Evolutionary conservation across 257 asterid species (phyloP), one percentile per base, ranked within the genome.

Genomic region (Solanum tacnaense): DNA sequence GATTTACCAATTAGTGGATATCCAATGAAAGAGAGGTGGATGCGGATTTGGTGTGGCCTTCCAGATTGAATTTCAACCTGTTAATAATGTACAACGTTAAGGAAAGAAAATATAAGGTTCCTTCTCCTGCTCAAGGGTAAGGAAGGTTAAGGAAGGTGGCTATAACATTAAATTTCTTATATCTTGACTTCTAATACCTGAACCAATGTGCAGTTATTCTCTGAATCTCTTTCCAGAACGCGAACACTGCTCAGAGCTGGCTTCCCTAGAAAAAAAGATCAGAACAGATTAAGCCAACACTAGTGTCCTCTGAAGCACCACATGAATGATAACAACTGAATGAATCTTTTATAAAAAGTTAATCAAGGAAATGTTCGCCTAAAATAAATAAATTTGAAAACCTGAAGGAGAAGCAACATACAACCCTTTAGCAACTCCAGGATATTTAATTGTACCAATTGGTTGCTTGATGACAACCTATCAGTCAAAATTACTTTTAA

Each of bases 41-140:
- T 96, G 86, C 98, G 98, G 78, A 97, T 97, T 89, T 97, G 99
- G 91, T 97, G 99, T 25, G 99, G 98, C 92, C 99, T 96, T 87
- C 99, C 99, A 65, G 99, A 94, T 89, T 96, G 96, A 90, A 97
- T 97, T 89, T 96, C 98, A 86, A 95, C 98, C 98, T 96, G 89
- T 84, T 27, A 11, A 67, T 74, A 89, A 67, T 58, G 52, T 58
- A 65, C 83, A 86, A 83, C 20, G 7, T 25, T 39, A 20, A 84
- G 65, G 86, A 88, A 62, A 65, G 68, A 41, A 46, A 86, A 41
- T n/a, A 81, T 49, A 79, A 29, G 68, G 85, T 81, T 49, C 70
- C 67, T 46, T 81, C 85, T 46, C 68, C 85, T 16, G 38, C 85
- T 81, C 38, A 32, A 46, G 41, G 84, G 68, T 29, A 82, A 46